Evolutionary conservation across 441 rosid species (phyloP).

Genomic region (Syzygium syzygioides): DNA sequence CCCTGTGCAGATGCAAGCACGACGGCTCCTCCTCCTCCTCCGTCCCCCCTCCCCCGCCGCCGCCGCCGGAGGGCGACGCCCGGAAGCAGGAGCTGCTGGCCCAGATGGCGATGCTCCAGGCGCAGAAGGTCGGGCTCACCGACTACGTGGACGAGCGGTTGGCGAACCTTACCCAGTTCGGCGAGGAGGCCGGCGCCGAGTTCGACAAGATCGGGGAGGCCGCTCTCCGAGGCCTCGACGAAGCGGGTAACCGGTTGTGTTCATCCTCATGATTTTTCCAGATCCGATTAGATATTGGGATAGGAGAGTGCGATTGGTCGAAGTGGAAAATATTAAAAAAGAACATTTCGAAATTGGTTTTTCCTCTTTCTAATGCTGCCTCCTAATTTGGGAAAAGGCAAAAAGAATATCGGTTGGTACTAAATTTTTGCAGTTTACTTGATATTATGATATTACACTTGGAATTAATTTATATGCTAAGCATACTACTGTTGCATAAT

Average conservation of each 20-base stretch:
- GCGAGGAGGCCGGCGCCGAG: constrained; percentile 80
- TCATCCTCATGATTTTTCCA: not conserved
- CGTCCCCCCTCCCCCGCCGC: constrained; percentile 18
- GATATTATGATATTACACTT: not conserved
- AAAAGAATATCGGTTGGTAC: not conserved
- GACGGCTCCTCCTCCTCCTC: constrained; percentile 29
- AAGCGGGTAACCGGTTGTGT: constrained; percentile 76
- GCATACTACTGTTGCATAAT: not conserved
- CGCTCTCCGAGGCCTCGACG: constrained; percentile 79
- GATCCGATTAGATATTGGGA: not conserved
- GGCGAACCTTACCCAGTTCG: constrained; percentile 67
- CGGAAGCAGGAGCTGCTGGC: constrained; percentile 80
- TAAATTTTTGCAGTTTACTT: not conserved
- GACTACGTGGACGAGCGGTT: constrained; percentile 77
- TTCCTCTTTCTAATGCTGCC: not conserved
- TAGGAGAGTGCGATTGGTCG: not conserved
- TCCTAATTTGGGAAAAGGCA: not conserved
- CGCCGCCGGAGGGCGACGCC: constrained; percentile 60
- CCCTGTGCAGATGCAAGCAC: constrained; percentile 45
- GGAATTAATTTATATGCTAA: not conserved
- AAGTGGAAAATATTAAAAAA: not conserved
- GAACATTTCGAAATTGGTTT: not conserved
- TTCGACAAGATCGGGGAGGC: constrained; percentile 84
- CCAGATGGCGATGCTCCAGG: constrained; percentile 77
- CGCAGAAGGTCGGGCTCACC: constrained; percentile 78